A percentile compares a stretch with the other conserved stretches of the same genome.
These are phyloP conservation scores for Tympanopsis confertula DNA, from an alignment of 2,329 filamentous ascomycete genomes.

Conservation along the genomic window DNA sequence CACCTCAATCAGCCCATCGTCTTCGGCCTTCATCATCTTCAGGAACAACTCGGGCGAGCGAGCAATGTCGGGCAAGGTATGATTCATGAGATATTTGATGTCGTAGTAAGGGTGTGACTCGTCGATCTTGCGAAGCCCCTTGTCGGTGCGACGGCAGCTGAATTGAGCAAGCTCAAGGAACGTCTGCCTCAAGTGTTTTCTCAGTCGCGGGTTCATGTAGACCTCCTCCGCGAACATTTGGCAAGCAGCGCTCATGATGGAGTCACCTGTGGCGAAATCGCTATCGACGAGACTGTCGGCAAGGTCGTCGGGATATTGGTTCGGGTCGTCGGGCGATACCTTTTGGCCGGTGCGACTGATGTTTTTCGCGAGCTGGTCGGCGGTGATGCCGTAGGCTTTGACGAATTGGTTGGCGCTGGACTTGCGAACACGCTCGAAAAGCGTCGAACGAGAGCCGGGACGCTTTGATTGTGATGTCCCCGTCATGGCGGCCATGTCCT, in stretches of 20 bases:
- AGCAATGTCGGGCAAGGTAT: conserved; percentile 72
- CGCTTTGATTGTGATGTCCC: conserved; percentile 60
- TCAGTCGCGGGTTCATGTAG: conserved; percentile 74
- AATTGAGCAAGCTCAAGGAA: conserved; percentile 66
- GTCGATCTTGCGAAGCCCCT: conserved; percentile 84
- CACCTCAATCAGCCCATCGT: conserved; percentile 83
- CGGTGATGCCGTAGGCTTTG: conserved; percentile 77
- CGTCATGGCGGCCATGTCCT: conserved; percentile 60
- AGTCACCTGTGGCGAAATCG: conserved; percentile 64
- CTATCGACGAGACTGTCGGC: conserved; percentile 67
- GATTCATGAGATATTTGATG: conserved; percentile 89
- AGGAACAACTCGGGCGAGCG: conserved; percentile 79
- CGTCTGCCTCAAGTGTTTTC: conserved; percentile 70
- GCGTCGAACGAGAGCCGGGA: conserved; percentile 65
- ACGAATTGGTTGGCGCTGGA: conserved; percentile 74
- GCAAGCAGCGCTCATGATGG: conserved; percentile 69
- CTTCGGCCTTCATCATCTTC: conserved; percentile 94
- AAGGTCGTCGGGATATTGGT: conserved; percentile 70
- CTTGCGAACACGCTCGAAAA: conserved; percentile 75
- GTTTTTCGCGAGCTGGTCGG: conserved; percentile 81
- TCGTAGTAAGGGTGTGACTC: conserved; percentile 95
- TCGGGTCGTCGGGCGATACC: conserved; percentile 73
- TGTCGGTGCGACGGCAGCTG: conserved; percentile 83
- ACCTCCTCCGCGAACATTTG: conserved; percentile 87
- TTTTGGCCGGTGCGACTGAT: conserved; percentile 67